Evolutionary conservation across 2,329 filamentous ascomycete genomes (phyloP).

Genomic region (Neonectria punicea): DNA sequence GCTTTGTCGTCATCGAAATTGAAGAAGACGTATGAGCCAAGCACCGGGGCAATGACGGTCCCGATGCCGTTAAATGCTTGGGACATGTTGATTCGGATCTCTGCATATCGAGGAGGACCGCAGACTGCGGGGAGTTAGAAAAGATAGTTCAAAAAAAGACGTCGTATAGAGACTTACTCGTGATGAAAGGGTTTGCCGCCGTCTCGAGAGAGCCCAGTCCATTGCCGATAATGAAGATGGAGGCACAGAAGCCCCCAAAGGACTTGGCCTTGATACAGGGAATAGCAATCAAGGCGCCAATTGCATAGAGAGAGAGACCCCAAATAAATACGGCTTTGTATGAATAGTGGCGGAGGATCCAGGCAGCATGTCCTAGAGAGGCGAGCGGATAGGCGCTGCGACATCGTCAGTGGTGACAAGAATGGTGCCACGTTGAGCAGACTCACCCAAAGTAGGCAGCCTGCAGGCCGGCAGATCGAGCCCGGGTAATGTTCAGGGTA

Average conservation of each 20-base stretch:
- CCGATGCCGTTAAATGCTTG: slow-evolving; percentile 83
- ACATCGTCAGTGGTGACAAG: slow-evolving; percentile 23
- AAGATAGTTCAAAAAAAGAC: accelerated
- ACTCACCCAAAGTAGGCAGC: slow-evolving; percentile 66
- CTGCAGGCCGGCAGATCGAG: slow-evolving; percentile 59
- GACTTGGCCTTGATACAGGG: slow-evolving; percentile 69
- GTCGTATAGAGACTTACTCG: slow-evolving; percentile 48
- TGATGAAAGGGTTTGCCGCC: slow-evolving; percentile 80
- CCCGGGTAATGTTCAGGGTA: slow-evolving; percentile 55
- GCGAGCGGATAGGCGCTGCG: slow-evolving; percentile 73
- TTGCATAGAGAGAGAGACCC: slow-evolving; percentile 73
- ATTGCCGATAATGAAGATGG: slow-evolving; percentile 78
- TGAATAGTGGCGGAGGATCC: slow-evolving; percentile 71
- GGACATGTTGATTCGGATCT: slow-evolving; percentile 79
- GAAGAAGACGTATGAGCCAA: slow-evolving; percentile 81
- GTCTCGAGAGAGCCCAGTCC: slow-evolving; percentile 81
- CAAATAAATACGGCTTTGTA: slow-evolving; percentile 76
- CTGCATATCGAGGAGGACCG: slow-evolving; percentile 74
- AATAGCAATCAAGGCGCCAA: slow-evolving; percentile 67
- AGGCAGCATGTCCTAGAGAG: slow-evolving; percentile 72
- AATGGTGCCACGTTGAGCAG: slow-evolving; percentile 40
- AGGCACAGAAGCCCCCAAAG: slow-evolving; percentile 79
- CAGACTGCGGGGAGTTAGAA: slow-evolving; percentile 46
- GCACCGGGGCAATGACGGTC: slow-evolving; percentile 76
- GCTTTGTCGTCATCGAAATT: slow-evolving; percentile 66